Conservation (phyloP, 1,284 basidiomycete genomes). For the Trametes sp. region DNA sequence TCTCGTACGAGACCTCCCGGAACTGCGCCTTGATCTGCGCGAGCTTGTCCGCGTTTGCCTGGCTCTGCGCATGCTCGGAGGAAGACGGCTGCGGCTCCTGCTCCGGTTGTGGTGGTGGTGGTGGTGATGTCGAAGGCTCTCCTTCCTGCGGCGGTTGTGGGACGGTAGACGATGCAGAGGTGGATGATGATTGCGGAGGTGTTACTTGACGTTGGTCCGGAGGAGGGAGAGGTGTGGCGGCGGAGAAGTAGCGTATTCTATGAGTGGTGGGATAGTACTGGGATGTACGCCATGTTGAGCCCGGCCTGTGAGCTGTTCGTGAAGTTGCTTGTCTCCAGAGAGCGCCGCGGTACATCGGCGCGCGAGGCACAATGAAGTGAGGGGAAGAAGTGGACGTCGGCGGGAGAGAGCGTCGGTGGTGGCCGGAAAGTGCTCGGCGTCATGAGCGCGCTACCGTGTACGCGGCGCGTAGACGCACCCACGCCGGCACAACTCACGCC, state of each 20-base stretch:
- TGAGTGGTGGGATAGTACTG: background rate
- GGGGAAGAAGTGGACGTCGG: slow-evolving; percentile 2
- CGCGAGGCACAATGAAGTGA: background rate
- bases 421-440: slow-evolving; percentile 18
- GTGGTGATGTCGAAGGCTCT: background rate
- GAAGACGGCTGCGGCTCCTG: background rate
- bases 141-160: background rate
- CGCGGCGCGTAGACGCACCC: background rate
- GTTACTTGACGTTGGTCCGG: slow-evolving; percentile 8
- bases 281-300: slow-evolving; percentile 4
- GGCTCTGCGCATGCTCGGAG: background rate
- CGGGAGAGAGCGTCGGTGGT: slow-evolving; percentile 10
- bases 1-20: slow-evolving; percentile 58
- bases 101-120: background rate
- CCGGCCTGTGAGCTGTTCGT: slow-evolving; percentile 3
- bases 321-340: slow-evolving; percentile 12
- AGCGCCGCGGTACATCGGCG: slow-evolving; percentile 24
- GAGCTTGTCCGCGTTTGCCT: slow-evolving; percentile 10
- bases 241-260: slow-evolving; percentile 18
- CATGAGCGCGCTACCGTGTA: slow-evolving; percentile 9
- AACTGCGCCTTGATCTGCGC: slow-evolving; percentile 41
- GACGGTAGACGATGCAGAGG: slow-evolving; percentile 1
- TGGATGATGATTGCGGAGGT: background rate
- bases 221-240: slow-evolving; percentile 21
- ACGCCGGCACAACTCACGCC: too few species aligned